Evolutionary conservation across 2,329 filamentous ascomycete species (phyloP).

Genomic region (Zelopaecilomyces penicillatus): DNA sequence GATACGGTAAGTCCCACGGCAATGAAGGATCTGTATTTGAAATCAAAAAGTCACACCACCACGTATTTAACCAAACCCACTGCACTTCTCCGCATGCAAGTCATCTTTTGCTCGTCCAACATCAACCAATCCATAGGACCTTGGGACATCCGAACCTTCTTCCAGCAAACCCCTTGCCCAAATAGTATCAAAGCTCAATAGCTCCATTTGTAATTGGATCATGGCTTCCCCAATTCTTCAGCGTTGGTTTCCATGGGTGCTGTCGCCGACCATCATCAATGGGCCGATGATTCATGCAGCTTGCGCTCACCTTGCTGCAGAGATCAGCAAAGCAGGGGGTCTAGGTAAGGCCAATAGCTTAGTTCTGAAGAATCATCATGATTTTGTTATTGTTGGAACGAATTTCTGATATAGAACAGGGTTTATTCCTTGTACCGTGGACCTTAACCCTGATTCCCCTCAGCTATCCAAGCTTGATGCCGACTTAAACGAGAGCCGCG

Average conservation of each 20-base stretch:
- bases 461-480: slow-evolving; percentile 24
- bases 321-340: slow-evolving; percentile 30
- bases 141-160: too few species aligned
- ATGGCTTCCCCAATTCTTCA: slow-evolving; percentile 10
- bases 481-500: slow-evolving; percentile 21
- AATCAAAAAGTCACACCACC: too few species aligned
- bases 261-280: slow-evolving; percentile 24
- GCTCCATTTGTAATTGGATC: neutral
- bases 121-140: too few species aligned
- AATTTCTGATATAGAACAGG: slow-evolving; percentile 11
- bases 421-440: slow-evolving; percentile 24
- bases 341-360: slow-evolving; percentile 19
- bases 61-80: too few species aligned
- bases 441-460: slow-evolving; percentile 21
- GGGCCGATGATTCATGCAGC: slow-evolving; percentile 29
- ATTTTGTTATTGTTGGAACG: neutral
- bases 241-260: slow-evolving; percentile 22
- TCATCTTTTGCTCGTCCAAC: too few species aligned
- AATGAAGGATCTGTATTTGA: too few species aligned
- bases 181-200: too few species aligned
- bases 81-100: too few species aligned
- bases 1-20: too few species aligned
- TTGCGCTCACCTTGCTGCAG: slow-evolving; percentile 24
- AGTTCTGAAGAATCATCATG: neutral
- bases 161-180: too few species aligned